Evolutionary conservation across 108 stramenopile species (phyloP).

Genomic region (Parmales sp.): DNA sequence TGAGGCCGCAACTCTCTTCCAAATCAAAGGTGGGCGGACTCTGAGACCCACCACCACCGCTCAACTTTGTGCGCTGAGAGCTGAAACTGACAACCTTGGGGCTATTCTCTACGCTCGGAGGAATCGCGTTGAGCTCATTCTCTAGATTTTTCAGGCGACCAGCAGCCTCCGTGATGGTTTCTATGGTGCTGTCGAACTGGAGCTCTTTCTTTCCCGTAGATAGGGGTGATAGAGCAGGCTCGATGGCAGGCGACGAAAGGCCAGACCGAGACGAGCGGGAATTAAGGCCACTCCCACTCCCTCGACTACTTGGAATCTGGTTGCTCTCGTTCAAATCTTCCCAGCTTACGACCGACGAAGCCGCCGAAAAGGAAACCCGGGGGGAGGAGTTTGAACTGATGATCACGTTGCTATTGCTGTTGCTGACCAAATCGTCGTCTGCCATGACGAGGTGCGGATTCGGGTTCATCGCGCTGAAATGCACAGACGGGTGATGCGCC

Average conservation of each 20-base stretch:
- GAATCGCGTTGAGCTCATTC: no score
- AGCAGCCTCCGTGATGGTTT: constrained; percentile 11
- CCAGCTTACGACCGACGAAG: background rate
- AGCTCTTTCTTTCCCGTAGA: background rate
- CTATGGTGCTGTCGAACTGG: background rate
- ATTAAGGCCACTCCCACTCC: background rate
- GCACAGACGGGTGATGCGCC: background rate
- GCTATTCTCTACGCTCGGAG: no score
- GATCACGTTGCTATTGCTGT: no score
- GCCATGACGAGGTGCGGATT: background rate
- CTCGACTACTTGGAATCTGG: background rate
- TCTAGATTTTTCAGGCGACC: background rate
- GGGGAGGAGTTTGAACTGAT: no score
- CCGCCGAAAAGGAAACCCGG: no score
- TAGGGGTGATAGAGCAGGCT: constrained; percentile 7
- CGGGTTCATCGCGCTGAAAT: constrained; percentile 13
- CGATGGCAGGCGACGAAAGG: constrained; percentile 13
- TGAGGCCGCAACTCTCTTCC: background rate
- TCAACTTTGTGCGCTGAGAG: no score
- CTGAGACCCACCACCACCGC: background rate
- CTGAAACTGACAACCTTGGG: no score
- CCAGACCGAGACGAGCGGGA: background rate
- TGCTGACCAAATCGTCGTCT: background rate
- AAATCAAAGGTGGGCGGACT: background rate
- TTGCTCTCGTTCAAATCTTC: no score